Evolutionary conservation across 169 alveolate genomes (phyloP), one percentile per base, ranked within the genome.

Genomic region (Plasmodium knowlesi): DNA sequence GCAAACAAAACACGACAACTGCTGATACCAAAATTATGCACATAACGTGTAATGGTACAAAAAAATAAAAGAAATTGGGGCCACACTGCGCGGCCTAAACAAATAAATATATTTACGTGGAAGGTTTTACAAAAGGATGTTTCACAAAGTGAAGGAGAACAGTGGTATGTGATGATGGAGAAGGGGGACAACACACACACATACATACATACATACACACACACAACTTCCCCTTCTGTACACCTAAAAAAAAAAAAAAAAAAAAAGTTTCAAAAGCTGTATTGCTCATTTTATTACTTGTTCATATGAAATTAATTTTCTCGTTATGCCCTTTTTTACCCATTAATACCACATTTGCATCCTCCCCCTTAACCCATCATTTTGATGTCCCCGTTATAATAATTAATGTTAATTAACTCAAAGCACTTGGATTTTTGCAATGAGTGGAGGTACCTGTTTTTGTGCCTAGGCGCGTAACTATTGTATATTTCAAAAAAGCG

Each of bases 401-500:
- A 90, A 81, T 81, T 90, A 9, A 90, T 90, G 43, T 90, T 90
- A 50, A 90, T 90, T 57, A 90, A 41, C 53, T 90, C 92, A 82
- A 90, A 90, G 50, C 95, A 90, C 57, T 90, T 90, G 19, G 95
- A 90, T 61, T 82, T 90, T 57, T 90, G 95, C 84, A 90, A 74
- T 12, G 83, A 81, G n/a, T 90, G 72, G 41, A 90, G 43, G 43
- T 90, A 90, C 57, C 95, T 90, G 61, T 90, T 90, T 39, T 46
- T 80, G 28, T 90, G 95, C 61, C 95, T 81, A 19, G 95, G 95
- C 32, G 83, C 57, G 67, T 90, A 90, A 50, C 95, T 90, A 19
- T 90, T 90, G 74, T 90, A 90, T 2, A 90, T 61, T 28, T 90
- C 95, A 50, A 90, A 90, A 90, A 81, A 90, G 54, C 76, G 83